Conservation (phyloP, 2,329 filamentous ascomycete genomes). For the Clonostachys rosea region DNA sequence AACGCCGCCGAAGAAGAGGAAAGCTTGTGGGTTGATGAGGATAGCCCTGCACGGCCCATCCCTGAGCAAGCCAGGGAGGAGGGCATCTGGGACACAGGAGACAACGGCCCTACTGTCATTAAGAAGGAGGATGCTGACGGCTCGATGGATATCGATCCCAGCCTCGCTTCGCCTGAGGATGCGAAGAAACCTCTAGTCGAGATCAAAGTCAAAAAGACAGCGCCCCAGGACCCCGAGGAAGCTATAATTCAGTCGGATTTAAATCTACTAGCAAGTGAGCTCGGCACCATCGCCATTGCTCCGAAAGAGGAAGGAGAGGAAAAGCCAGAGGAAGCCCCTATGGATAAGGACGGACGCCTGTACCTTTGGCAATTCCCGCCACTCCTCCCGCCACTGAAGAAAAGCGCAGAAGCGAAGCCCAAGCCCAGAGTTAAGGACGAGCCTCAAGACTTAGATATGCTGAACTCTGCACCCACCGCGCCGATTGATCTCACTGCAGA, state of each 20-base stretch:
- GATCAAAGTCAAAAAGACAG: constrained; percentile 11
- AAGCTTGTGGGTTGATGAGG: constrained; percentile 37
- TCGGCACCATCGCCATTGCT: constrained; percentile 28
- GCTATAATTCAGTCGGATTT: constrained; percentile 31
- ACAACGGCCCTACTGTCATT: constrained; percentile 5
- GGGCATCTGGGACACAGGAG: constrained; percentile 37
- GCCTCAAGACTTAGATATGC: constrained; percentile 27
- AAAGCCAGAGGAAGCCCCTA: constrained; percentile 12
- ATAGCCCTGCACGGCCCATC: constrained; percentile 11
- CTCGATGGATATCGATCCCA: constrained; percentile 5
- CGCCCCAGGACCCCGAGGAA: constrained; percentile 29
- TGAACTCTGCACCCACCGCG: constrained; percentile 19
- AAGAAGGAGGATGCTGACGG: constrained; percentile 7
- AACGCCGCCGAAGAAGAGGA: constrained; percentile 37
- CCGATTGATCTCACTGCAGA: constrained; percentile 37
- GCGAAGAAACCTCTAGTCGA: constrained; percentile 18
- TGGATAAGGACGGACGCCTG: constrained; percentile 47
- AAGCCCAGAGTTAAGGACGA: constrained; percentile 33
- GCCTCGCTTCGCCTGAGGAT: not conserved
- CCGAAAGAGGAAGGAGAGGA: constrained; percentile 17
- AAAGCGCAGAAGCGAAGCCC: constrained; percentile 10
- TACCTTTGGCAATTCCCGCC: constrained; percentile 64
- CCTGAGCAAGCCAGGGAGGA: constrained; percentile 24
- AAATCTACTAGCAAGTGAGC: constrained; percentile 33
- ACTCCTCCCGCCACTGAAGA: constrained; percentile 50